Percentiles rank a stretch among this genome's conserved stretches.
These are phyloP conservation scores for Leccinum incarnatum DNA, from an alignment of 768 basidiomycete genomes.

Conservation along the genomic window DNA sequence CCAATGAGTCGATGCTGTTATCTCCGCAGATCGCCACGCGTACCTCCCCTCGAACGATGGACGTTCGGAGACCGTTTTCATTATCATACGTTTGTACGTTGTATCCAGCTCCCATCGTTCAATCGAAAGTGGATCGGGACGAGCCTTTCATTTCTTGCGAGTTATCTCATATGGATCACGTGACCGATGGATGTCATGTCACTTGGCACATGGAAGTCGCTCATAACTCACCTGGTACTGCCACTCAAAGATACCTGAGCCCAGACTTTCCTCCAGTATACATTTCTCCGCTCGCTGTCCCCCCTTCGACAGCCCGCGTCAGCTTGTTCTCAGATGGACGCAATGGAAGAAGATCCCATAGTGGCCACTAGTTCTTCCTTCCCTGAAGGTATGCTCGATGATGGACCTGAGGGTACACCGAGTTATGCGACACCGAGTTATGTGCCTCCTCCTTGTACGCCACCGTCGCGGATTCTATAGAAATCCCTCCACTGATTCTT, in stretches of 20 bases:
- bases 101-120: constrained; percentile 1
- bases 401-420: constrained; percentile 14
- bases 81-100: constrained; percentile 5
- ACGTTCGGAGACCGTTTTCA: not conserved
- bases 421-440: constrained; percentile 13
- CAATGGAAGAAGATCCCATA: constrained; percentile 35
- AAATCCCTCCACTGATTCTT: constrained; percentile 11
- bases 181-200: constrained; percentile 7
- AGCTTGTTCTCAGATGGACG: constrained; percentile 26
- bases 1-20: not conserved
- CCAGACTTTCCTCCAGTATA: constrained; percentile 5
- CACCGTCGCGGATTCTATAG: not conserved
- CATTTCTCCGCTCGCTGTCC: not conserved
- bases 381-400: constrained; percentile 19
- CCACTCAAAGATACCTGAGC: constrained; percentile 26
- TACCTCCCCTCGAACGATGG: constrained; percentile 1
- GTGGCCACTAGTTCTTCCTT: constrained; percentile 22
- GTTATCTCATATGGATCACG: constrained; percentile 13
- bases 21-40: not conserved
- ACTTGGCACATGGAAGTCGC: constrained; percentile 3
- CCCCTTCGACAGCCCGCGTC: not conserved
- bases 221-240: constrained; percentile 10
- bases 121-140: constrained; percentile 1
- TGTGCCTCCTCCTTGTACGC: constrained; percentile 21
- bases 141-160: not conserved